Evolutionary conservation across 2,329 filamentous ascomycete genomes (phyloP), one percentile per base, ranked within the genome.

Genomic region (Aspergillus felis): DNA sequence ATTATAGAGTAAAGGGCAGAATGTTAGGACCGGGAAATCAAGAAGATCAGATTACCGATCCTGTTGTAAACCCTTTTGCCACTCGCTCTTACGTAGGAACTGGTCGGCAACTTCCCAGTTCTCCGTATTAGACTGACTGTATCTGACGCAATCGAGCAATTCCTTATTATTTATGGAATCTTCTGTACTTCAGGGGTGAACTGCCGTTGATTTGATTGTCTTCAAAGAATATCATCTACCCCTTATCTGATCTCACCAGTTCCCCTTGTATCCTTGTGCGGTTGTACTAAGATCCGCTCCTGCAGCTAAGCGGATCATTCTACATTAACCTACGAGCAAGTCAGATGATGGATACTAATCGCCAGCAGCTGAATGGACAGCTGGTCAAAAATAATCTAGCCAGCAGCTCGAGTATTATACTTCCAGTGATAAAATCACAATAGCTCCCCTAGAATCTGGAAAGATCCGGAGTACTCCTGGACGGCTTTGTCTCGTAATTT

Each of bases 231-330:
- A 17, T 38, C 14, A 17, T 17, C 32, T 17, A 35, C 32, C 4
- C 14, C 14, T 5, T 38, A 46, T 46, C 20, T 46, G 41, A 22
- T 46, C 42, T 47, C 24, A 7, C 22, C 20, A 3, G 24, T 25
- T 47, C 22, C 10, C 44, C 22, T 14, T 24, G 12, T 17, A 46
- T 22, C 20, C 41, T n/a, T 22, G 17, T 22, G 10, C 6, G 20
- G 28, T 20, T n/a, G 20, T 20, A 20, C 41, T 47, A 47, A 27
- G 22, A 53, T 53, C 58, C 51, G 50, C 55, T 63, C 56, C 57
- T 61, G 55, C 58, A 57, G 58, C 62, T 62, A 59, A 48, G 57
- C 54, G 59, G 54, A 42, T 41, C n/a, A 51, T 50, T 52, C 58
- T 52, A 56, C 56, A 56, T 35, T 41, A 58, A 22, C 29, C 44